A percentile compares a stretch with the other conserved stretches of the same genome.
phyloP scores from a whole-genome alignment of 495 filamentous ascomycete genomes.

The Talaromyces nanjingensis region DNA sequence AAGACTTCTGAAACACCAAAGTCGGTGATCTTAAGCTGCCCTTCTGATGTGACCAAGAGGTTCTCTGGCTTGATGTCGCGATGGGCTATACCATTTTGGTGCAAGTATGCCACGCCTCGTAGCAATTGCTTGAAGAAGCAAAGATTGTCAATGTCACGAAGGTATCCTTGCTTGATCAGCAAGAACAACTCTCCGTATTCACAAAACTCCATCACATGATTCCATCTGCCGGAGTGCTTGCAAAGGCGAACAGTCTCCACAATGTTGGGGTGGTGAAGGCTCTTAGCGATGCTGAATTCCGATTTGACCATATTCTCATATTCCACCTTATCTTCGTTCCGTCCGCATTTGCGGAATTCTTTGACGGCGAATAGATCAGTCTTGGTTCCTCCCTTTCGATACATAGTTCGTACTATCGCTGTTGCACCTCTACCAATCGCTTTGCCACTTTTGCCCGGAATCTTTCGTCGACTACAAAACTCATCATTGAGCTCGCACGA shows the following conservation, averaged over 20 bases:
- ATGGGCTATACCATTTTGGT: slow-evolving; percentile 66
- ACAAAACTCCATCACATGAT: slow-evolving; percentile 84
- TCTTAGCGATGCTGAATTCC: slow-evolving; percentile 72
- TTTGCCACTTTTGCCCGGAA: slow-evolving; percentile 54
- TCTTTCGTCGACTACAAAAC: slow-evolving; percentile 50
- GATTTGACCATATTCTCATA: slow-evolving; percentile 76
- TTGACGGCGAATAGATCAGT: slow-evolving; percentile 67
- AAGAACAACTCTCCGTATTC: slow-evolving; percentile 63
- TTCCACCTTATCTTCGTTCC: slow-evolving; percentile 53
- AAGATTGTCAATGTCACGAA: slow-evolving; percentile 50
- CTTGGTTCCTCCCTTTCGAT: slow-evolving; percentile 41
- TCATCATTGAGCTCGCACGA: slow-evolving; percentile 52
- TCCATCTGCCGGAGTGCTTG: slow-evolving; percentile 57
- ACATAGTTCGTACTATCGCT: slow-evolving; percentile 65
- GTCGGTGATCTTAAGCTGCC: slow-evolving; percentile 73
- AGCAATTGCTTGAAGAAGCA: slow-evolving; percentile 80
- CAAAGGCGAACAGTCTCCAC: slow-evolving; percentile 67
- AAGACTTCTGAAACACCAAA: slow-evolving; percentile 77
- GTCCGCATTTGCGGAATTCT: slow-evolving; percentile 61
- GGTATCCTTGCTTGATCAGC: slow-evolving; percentile 57
- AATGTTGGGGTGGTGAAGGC: slow-evolving; percentile 71
- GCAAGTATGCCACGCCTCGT: slow-evolving; percentile 62
- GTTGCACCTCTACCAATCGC: slow-evolving; percentile 66
- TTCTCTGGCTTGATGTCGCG: slow-evolving; percentile 83
- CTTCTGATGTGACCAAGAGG: slow-evolving; percentile 58